A percentile compares a stretch with the other conserved stretches of the same genome.
Evolutionary conservation across 2,329 filamentous ascomycete species (phyloP).

Genomic region (Hymenoscyphus linearis): DNA sequence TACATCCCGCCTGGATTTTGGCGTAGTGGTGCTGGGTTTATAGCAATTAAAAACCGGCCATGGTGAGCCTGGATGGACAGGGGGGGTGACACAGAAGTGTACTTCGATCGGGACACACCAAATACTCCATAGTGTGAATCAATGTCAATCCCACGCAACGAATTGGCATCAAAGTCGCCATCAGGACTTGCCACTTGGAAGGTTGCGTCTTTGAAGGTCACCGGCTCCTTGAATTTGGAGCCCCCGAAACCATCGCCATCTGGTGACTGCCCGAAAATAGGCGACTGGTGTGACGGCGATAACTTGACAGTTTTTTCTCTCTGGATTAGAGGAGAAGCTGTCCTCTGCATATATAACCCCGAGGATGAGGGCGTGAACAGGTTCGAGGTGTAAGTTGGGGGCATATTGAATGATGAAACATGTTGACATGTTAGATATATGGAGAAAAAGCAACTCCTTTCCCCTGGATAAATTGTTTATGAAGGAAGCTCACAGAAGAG

Average conservation of each 20-base stretch:
- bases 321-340: constrained; percentile 6
- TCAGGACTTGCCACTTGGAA: constrained; percentile 19
- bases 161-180: constrained; percentile 15
- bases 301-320: constrained; percentile 18
- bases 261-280: constrained; percentile 4
- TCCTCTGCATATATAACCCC: constrained; percentile 15
- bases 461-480: not conserved
- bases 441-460: not conserved
- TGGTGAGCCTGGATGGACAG: constrained; percentile 11
- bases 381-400: constrained; percentile 23
- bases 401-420: constrained; percentile 31
- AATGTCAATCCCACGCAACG: constrained; percentile 13
- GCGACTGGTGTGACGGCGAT: constrained; percentile 15
- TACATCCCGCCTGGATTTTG: constrained; percentile 12
- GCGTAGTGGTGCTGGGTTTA: constrained; percentile 18
- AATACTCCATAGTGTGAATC: constrained; percentile 22
- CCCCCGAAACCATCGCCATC: constrained; percentile 18
- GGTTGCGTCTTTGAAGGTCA: constrained; percentile 23
- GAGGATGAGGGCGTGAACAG: constrained; percentile 27
- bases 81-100: constrained; percentile 18
- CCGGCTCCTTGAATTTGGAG: constrained; percentile 17
- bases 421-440: constrained; percentile 15
- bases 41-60: constrained; percentile 25
- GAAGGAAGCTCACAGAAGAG: no score
- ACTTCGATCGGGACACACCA: no score